These are phyloP conservation scores for Colletotrichum sp. DNA, from an alignment of 2,329 filamentous ascomycete species.

Conservation along the genomic window DNA sequence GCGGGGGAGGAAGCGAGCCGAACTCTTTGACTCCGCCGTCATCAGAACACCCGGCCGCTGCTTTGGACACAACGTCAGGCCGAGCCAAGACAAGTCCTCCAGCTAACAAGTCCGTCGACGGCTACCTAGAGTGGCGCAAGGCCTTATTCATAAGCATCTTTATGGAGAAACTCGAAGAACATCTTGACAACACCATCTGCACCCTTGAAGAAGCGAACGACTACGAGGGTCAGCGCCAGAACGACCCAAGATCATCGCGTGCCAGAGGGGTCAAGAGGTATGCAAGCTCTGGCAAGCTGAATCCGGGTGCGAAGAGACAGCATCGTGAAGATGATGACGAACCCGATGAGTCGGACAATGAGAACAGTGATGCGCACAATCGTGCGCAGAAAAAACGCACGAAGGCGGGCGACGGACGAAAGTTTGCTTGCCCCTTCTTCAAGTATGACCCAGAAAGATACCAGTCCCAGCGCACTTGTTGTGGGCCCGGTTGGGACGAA, in stretches of 20 bases:
- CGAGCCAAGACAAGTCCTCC: not conserved
- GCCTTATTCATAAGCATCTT: not conserved
- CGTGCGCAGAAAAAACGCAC: not conserved
- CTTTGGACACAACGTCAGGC: not conserved
- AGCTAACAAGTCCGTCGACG: not conserved
- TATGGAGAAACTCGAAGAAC: slow-evolving; percentile 9
- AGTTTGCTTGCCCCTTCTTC: slow-evolving; percentile 41
- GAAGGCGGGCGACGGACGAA: not conserved
- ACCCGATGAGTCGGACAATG: not conserved
- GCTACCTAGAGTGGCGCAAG: slow-evolving; percentile 1
- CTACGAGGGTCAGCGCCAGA: not conserved
- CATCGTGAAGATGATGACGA: not conserved
- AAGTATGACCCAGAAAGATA: slow-evolving; percentile 39
- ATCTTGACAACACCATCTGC: slow-evolving; percentile 1
- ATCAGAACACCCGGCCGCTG: not conserved
- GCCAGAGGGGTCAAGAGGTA: not conserved
- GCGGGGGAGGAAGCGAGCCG: not conserved
- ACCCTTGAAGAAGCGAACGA: not conserved
- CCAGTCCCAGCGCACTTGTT: slow-evolving; percentile 34
- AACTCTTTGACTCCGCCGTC: not conserved
- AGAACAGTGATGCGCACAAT: not conserved
- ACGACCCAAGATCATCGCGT: not conserved
- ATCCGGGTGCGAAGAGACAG: not conserved
- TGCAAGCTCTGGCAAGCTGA: not conserved
- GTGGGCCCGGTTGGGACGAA: slow-evolving; percentile 38